Evolutionary conservation across 768 basidiomycete genomes (phyloP).

Genomic region (Holtermannia corniformis): DNA sequence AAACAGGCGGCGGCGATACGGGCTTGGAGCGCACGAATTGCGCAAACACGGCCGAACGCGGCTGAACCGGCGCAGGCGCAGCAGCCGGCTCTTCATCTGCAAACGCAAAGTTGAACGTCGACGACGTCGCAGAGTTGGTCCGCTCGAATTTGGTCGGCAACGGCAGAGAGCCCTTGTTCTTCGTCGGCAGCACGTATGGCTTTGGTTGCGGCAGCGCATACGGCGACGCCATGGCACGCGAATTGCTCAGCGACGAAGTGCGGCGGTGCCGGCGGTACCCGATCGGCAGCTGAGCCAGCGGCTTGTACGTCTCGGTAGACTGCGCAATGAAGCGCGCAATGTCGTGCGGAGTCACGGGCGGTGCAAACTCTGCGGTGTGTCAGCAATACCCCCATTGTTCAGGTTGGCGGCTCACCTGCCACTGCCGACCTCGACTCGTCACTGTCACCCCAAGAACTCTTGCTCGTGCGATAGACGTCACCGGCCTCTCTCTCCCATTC

Average conservation of each 20-base stretch:
- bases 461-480: slow-evolving; percentile 18
- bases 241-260: slow-evolving; percentile 21
- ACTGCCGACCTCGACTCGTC: slow-evolving; percentile 6
- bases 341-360: slow-evolving; percentile 12
- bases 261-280: slow-evolving; percentile 16
- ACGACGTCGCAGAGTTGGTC: slow-evolving; percentile 23
- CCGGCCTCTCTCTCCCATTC: slow-evolving; percentile 28
- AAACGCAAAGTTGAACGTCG: slow-evolving; percentile 7
- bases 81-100: slow-evolving; percentile 7
- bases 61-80: background rate
- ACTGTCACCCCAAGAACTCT: slow-evolving; percentile 1
- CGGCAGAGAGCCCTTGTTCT: slow-evolving; percentile 6
- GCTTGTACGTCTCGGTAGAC: slow-evolving; percentile 22
- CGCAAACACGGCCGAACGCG: slow-evolving; percentile 12
- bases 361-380: slow-evolving; percentile 10
- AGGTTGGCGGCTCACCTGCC: slow-evolving; percentile 17
- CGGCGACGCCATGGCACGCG: slow-evolving; percentile 17
- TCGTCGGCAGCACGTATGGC: background rate
- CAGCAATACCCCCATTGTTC: background rate
- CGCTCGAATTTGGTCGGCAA: slow-evolving; percentile 29
- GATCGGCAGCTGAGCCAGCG: slow-evolving; percentile 13
- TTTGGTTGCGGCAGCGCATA: slow-evolving; percentile 24
- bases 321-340: slow-evolving; percentile 26
- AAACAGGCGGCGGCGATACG: slow-evolving; percentile 3
- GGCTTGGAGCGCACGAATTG: slow-evolving; percentile 8